Base-by-base conservation (phyloP, 257 asterid species). In the Nicotiana otophora region DNA sequence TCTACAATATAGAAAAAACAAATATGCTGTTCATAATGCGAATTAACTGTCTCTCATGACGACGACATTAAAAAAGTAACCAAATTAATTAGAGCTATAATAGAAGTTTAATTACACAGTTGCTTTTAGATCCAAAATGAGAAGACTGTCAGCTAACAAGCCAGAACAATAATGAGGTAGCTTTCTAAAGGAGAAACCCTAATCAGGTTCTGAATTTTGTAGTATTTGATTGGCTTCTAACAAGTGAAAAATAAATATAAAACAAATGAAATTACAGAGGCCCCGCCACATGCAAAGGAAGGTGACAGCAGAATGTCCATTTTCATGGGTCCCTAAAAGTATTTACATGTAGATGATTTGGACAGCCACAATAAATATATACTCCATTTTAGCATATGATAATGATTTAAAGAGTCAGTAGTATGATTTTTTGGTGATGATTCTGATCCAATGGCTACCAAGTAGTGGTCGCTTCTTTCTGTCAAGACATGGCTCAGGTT, bases 211-310 rank as follows among this genome's bases (percentile, higher is more conserved):
- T 53, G 17, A 74, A 51, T 48, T 48, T 20, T 48, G 7, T 26
- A 75, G 20, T 75, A 72, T 26, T 42, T 75, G 17, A 51, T 75
- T 75, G 63, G 80, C 10, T 28, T 15, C 17, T 26, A 75, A 51
- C 1, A 23, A 65, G 36, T 34, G 53, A 67, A 34, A 17, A 16
- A 4, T 53, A 53, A 11, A 33, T 33, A 17, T 19, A 26, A 74
- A 74, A 48, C 39, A 75, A 75, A 75, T 48, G 5, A 51, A 72
- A 48, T 26, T 75, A 15, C 4, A 26, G 61, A 51, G 80, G 80
- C 46, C 80, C 80, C 46, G 80, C 63, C 80, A 75, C 63, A 75
- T 75, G 80, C 63, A 51, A n/a, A 75, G 53, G 63, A 75, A 72
- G 79, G 60, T 72, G 79, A 72, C 61, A 72, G 79, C 20, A 72